These are phyloP conservation scores for Hymenoscyphus repandus DNA, from an alignment of 2,329 filamentous ascomycete species.

Conservation along the genomic window DNA sequence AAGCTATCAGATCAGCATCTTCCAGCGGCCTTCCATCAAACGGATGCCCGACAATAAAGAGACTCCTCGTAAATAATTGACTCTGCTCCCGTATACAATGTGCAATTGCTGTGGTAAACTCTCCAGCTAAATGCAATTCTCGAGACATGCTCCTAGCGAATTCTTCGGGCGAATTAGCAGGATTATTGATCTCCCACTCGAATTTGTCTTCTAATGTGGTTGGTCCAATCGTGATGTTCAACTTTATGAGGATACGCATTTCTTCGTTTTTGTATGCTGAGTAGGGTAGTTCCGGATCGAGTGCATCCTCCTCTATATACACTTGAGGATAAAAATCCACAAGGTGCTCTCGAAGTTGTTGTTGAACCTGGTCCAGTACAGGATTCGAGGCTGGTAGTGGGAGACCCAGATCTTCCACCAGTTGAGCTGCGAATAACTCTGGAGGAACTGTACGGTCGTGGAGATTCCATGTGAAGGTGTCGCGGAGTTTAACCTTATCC, in stretches of 20 bases:
- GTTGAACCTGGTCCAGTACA: slow-evolving; percentile 53
- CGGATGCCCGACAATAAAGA: slow-evolving; percentile 89
- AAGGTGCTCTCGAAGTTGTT: slow-evolving; percentile 82
- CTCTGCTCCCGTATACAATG: slow-evolving; percentile 96
- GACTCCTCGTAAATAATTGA: slow-evolving; percentile 86
- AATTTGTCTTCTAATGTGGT: slow-evolving; percentile 96
- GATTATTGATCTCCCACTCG: slow-evolving; percentile 98
- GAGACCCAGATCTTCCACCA: slow-evolving; percentile 85
- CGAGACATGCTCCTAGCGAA: slow-evolving; percentile 86
- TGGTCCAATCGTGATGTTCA: slow-evolving; percentile 95
- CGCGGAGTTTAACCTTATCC: slow-evolving; percentile 91
- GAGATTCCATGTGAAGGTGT: slow-evolving; percentile 98
- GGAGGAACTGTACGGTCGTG: slow-evolving; percentile 79
- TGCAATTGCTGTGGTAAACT: slow-evolving; percentile 95
- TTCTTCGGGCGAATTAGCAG: slow-evolving; percentile 87
- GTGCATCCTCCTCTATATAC: slow-evolving; percentile 80
- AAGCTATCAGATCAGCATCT: slow-evolving; percentile 79
- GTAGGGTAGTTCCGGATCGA: slow-evolving; percentile 87
- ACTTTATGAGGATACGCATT: slow-evolving; percentile 91
- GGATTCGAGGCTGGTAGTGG: slow-evolving; percentile 65
- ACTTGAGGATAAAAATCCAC: slow-evolving; percentile 91
- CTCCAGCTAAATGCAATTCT: slow-evolving; percentile 85
- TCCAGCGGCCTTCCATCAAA: slow-evolving; percentile 93
- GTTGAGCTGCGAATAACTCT: slow-evolving; percentile 79
- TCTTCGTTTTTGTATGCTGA: slow-evolving; percentile 97